Percentiles rank a stretch among this genome's conserved stretches.
Evolutionary conservation across 163 green algal genomes (phyloP).

Genomic region (Chlorella variabilis): DNA sequence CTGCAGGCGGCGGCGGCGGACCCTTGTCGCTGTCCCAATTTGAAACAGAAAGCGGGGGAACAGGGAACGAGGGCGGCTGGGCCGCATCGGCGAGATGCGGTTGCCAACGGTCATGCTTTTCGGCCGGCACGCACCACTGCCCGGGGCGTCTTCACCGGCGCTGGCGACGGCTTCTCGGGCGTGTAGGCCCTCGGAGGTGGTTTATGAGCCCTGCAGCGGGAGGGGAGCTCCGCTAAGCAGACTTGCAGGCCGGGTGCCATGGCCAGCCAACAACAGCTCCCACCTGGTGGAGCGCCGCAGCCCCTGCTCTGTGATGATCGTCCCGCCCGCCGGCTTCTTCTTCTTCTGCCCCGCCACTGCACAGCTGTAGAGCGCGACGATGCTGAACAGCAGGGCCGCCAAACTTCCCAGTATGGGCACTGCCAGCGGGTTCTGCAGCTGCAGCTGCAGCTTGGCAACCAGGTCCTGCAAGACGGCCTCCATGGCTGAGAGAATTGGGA

Average conservation of each 20-base stretch:
- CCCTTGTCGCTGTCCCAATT: background rate
- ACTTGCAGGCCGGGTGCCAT: background rate
- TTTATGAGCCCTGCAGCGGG: constrained; percentile 18
- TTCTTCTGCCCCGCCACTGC: background rate
- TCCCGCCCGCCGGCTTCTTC: constrained; percentile 19
- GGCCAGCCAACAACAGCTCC: background rate
- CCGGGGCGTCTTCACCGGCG: constrained; percentile 19
- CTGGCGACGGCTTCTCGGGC: background rate
- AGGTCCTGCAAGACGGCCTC: constrained; percentile 3
- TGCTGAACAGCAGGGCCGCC: constrained; percentile 22
- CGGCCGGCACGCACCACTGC: background rate
- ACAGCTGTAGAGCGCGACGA: constrained; percentile 31
- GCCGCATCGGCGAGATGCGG: background rate
- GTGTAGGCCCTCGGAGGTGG: background rate
- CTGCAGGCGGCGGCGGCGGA: background rate
- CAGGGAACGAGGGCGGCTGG: too few relatives aligned
- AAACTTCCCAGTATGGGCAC: constrained; percentile 27
- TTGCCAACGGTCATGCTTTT: background rate
- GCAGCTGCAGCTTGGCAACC: background rate
- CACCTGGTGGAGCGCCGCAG: constrained; percentile 45
- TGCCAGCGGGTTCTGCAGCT: constrained; percentile 18
- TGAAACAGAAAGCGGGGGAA: background rate
- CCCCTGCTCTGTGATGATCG: constrained; percentile 10
- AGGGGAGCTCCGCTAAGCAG: too few relatives aligned
- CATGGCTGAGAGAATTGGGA: background rate